Percentiles rank a stretch among this genome's conserved stretches.
Evolutionary conservation across 257 asterid species (phyloP).

Genomic region (Galeopsis tetrahit): DNA sequence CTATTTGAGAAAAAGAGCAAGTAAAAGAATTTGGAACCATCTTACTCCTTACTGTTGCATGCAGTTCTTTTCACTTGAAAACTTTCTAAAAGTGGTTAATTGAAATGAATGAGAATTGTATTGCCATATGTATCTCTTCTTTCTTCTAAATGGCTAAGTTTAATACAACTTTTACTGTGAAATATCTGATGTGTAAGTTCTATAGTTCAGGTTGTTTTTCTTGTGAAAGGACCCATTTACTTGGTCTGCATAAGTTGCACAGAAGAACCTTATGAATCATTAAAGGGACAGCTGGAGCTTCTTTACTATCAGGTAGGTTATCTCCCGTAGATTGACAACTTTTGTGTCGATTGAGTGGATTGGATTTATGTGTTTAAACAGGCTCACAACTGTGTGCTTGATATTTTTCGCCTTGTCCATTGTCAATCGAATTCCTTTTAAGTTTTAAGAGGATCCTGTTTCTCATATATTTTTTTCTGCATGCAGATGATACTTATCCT

Average conservation of each 20-base stretch:
- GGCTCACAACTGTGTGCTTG: not conserved
- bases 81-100: not conserved
- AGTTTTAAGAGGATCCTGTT: slow-evolving; percentile 15
- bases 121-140: not conserved
- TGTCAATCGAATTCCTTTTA: slow-evolving; percentile 15
- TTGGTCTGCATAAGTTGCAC: slow-evolving; percentile 99
- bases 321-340: slow-evolving; percentile 11
- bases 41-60: slow-evolving; percentile 5
- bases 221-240: slow-evolving; percentile 97
- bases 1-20: not conserved
- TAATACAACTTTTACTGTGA: slow-evolving; percentile 21
- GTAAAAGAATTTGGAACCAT: not conserved
- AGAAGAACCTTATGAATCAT: slow-evolving; percentile 89
- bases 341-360: slow-evolving; percentile 15
- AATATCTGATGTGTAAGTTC: slow-evolving; percentile 1
- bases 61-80: not conserved
- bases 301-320: slow-evolving; percentile 84
- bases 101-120: not conserved
- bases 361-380: slow-evolving; percentile 9
- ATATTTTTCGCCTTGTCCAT: not conserved
- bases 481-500: slow-evolving; percentile 96
- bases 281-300: slow-evolving; percentile 89
- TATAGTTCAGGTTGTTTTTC: slow-evolving; percentile 80
- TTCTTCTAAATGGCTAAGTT: not conserved
- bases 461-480: slow-evolving; percentile 35